These are phyloP conservation scores for Waltiozyma sp. DNA, from an alignment of 1,139 yeast species.

Conservation along the genomic window DNA sequence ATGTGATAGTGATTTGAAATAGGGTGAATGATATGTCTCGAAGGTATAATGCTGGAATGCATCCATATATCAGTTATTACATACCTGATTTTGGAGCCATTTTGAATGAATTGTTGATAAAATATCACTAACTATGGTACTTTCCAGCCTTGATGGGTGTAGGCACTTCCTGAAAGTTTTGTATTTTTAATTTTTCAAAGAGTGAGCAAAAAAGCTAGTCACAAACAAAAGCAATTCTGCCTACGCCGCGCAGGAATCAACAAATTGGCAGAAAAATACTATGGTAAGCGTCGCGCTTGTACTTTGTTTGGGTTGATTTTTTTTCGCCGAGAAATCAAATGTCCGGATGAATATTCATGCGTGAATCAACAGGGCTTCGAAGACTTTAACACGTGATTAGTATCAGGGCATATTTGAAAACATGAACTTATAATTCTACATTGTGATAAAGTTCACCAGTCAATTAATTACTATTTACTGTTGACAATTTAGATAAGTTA, in stretches of 20 bases:
- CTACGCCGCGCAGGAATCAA: background rate
- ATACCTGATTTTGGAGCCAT: constrained; percentile 35
- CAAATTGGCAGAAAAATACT: background rate
- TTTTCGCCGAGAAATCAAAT: background rate
- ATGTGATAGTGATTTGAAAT: background rate
- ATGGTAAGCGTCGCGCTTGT: background rate
- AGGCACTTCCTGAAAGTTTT: background rate
- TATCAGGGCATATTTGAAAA: background rate
- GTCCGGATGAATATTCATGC: background rate
- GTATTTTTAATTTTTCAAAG: constrained; percentile 1
- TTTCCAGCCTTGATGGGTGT: background rate
- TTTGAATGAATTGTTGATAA: constrained; percentile 13
- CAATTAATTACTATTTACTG: too few relatives aligned
- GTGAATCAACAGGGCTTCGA: background rate
- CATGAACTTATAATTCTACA: too few relatives aligned
- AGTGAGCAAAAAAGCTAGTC: background rate
- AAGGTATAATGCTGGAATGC: background rate
- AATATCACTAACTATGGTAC: background rate
- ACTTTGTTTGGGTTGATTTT: background rate
- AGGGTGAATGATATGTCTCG: background rate
- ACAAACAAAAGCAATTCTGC: background rate
- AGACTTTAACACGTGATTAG: background rate
- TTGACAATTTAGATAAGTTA: too few relatives aligned
- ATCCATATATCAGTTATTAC: constrained; percentile 7
- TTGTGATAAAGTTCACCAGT: too few relatives aligned